phyloP scores from a whole-genome alignment of 306 rosid species.

The Vigna mungo region DNA sequence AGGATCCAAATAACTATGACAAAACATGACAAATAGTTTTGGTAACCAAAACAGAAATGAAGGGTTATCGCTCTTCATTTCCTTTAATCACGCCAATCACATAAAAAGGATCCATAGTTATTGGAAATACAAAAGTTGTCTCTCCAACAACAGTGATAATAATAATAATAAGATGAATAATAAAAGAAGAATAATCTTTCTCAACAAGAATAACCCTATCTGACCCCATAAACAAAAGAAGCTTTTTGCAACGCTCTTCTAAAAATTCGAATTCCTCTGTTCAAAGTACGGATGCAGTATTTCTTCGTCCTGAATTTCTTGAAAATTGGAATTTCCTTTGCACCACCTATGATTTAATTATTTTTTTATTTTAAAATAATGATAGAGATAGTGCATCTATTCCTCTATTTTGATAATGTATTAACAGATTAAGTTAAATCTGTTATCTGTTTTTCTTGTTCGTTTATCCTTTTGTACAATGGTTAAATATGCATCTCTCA shows the following conservation, averaged over 20 bases:
- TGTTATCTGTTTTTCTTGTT: no score
- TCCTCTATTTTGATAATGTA: no score
- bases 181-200: neutral
- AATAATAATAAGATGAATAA: neutral
- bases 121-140: constrained; percentile 61
- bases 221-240: no score
- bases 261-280: constrained; percentile 38
- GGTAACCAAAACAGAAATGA: neutral
- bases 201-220: no score
- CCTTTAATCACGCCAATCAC: constrained; percentile 58
- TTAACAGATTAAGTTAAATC: no score
- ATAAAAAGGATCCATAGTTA: constrained; percentile 42
- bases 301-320: constrained; percentile 17
- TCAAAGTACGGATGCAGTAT: neutral
- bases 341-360: no score
- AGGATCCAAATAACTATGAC: constrained; percentile 41
- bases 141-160: neutral
- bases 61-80: no score
- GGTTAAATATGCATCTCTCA: no score
- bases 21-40: constrained; percentile 43
- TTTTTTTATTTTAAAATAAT: no score
- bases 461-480: no score
- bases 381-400: no score
- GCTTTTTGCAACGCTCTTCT: constrained; percentile 47
- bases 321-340: constrained; percentile 12